These are phyloP conservation scores for Verticillium zaregamsianum DNA, from an alignment of 2,329 filamentous ascomycete species.

Conservation along the genomic window DNA sequence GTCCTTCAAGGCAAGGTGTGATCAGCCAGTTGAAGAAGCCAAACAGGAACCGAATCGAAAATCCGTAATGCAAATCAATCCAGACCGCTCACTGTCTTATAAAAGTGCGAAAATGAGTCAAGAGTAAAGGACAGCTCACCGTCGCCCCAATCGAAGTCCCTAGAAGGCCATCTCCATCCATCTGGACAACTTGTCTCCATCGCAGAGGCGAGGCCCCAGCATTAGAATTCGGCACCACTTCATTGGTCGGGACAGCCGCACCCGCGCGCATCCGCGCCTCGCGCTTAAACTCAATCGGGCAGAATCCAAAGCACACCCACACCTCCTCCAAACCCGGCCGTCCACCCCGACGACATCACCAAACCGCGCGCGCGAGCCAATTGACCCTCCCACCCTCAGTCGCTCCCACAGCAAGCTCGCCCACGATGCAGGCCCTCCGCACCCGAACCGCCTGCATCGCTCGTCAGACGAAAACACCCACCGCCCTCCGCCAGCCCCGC, in stretches of 20 bases:
- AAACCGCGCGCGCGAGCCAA: constrained; percentile 5
- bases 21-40: not conserved
- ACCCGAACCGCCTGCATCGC: constrained; percentile 30
- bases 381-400: constrained; percentile 3
- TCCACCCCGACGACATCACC: constrained; percentile 1
- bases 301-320: not conserved
- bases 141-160: constrained; percentile 8
- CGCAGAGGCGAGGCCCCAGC: constrained; percentile 8
- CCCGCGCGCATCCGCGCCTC: not conserved
- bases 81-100: not conserved
- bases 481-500: constrained; percentile 31
- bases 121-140: constrained; percentile 11
- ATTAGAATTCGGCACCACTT: constrained; percentile 13
- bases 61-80: not conserved
- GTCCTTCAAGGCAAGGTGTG: not conserved
- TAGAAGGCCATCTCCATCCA: constrained; percentile 5
- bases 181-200: constrained; percentile 12
- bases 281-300: not conserved
- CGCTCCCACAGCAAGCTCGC: constrained; percentile 3
- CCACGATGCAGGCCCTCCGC: constrained; percentile 32
- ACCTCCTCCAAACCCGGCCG: constrained; percentile 3
- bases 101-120: constrained; percentile 9
- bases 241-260: constrained; percentile 6
- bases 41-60: not conserved
- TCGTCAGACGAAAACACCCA: constrained; percentile 26